Evolutionary conservation across 1,284 basidiomycete genomes (phyloP), one percentile per base, ranked within the genome.

Genomic region (Pyrrhoderma noxium): DNA sequence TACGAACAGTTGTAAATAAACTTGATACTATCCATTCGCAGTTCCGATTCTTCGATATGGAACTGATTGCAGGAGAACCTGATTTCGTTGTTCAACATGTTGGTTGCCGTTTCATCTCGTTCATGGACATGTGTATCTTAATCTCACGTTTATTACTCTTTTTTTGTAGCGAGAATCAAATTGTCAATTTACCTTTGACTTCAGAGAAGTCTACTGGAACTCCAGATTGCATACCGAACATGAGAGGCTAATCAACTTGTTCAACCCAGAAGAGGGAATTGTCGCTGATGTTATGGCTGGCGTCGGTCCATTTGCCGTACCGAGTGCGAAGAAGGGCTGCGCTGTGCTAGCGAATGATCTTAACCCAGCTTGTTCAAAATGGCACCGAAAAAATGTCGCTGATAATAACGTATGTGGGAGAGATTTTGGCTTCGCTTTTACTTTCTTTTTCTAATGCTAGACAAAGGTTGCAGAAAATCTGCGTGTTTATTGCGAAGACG

Each of bases 161-260:
- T n/a, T n/a, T 5, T 11, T 31, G 19, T 45, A 22, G 62, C 94
- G 89, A 76, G 93, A 96, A 70, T 80, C 82, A 5, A 79, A 83
- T 58, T 98, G 93, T 67, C 71, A 70, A 13, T 99, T 98, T 66
- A 85, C 79, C 0, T 98, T 99, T 61, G 94, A 99, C 65, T 99
- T 99, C 63, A 84, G 89, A 8, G 76, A 83, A 60, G 96, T 99
- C 2, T 99, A 99, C 68, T 99, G 94, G 93, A 99, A 99, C 70
- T 95, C 93, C 16, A 81, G 96, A 16, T 69, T 99, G 34, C 89
- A 93, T 57, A 83, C 83, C 1, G 96, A 99, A 63, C 96, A 99
- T 61, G 82, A 83, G 35, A 81, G 93, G 2, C 73, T 99, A 13
- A 84, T 97, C 37, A 65, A 75, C 16, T 57, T 71, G 19, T 88